A percentile compares a stretch with the other conserved stretches of the same genome.
phyloP scores from a whole-genome alignment of 2,329 filamentous ascomycete genomes.

The Corynespora cassiicola region DNA sequence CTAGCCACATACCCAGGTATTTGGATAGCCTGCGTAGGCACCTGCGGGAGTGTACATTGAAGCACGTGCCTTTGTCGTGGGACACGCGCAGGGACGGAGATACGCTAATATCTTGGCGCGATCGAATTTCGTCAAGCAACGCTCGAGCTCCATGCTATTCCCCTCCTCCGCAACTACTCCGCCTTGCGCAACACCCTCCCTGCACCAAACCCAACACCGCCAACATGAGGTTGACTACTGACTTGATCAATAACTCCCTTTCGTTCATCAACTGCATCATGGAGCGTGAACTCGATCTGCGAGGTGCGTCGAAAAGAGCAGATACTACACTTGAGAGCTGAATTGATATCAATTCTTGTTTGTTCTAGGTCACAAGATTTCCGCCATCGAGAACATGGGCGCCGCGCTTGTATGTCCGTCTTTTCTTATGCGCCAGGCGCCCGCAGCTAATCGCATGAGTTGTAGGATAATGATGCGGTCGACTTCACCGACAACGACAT shows the following conservation, averaged over 20 bases:
- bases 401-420: slow-evolving; percentile 77
- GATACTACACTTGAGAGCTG: slow-evolving; percentile 92
- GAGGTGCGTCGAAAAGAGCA: slow-evolving; percentile 99
- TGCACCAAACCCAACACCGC: slow-evolving; percentile 13
- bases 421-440: slow-evolving; percentile 2
- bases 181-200: no score
- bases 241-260: slow-evolving; percentile 91
- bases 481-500: slow-evolving; percentile 99
- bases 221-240: slow-evolving; percentile 90
- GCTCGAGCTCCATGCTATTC: no score
- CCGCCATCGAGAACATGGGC: slow-evolving; percentile 96
- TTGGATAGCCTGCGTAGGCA: no score
- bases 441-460: not conserved
- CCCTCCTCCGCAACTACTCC: no score
- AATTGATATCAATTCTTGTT: slow-evolving; percentile 77
- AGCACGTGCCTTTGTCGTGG: no score
- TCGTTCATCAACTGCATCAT: slow-evolving; percentile 99
- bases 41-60: no score
- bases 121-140: no score
- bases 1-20: no score
- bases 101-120: no score
- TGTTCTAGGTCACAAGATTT: slow-evolving; percentile 92
- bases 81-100: no score
- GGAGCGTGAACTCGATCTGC: slow-evolving; percentile 97
- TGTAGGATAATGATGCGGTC: slow-evolving; percentile 90